These are phyloP conservation scores for Boechera stricta DNA, from an alignment of 345 rosid genomes.

Conservation along the genomic window DNA sequence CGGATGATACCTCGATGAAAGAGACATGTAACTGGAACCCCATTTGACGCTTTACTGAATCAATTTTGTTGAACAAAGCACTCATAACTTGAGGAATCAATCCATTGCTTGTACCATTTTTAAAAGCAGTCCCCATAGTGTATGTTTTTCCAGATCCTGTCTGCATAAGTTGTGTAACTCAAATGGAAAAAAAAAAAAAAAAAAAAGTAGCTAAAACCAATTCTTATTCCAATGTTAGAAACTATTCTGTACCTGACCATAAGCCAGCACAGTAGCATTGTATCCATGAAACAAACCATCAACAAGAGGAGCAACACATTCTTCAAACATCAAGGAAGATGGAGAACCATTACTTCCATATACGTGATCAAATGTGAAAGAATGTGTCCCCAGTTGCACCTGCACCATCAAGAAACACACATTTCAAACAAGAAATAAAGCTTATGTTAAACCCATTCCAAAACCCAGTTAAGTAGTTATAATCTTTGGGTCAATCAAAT, in stretches of 20 bases:
- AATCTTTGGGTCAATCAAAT: neutral
- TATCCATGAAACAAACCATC: constrained; percentile 82
- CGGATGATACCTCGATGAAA: constrained; percentile 69
- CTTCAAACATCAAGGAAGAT: constrained; percentile 65
- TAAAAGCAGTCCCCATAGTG: constrained; percentile 85
- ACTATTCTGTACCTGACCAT: constrained; percentile 70
- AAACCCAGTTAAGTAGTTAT: too few species aligned
- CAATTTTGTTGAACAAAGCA: constrained; percentile 66
- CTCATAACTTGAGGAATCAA: constrained; percentile 80
- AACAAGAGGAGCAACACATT: constrained; percentile 76
- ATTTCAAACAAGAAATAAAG: constrained; percentile 1
- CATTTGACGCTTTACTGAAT: constrained; percentile 56
- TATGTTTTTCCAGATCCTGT: constrained; percentile 90
- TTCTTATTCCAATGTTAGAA: neutral
- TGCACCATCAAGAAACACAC: constrained; percentile 42
- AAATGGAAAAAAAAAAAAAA: constrained; percentile 6
- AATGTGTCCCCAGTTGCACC: constrained; percentile 82
- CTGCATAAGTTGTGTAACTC: constrained; percentile 51
- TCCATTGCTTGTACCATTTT: constrained; percentile 63
- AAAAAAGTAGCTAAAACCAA: neutral
- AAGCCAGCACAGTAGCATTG: constrained; percentile 87
- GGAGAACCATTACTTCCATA: constrained; percentile 69
- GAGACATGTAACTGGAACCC: constrained; percentile 81
- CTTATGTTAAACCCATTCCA: too few species aligned
- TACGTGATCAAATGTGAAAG: constrained; percentile 83